Evolutionary conservation across 2,329 filamentous ascomycete species (phyloP).

Genomic region (Torrubiella hemipterigena): DNA sequence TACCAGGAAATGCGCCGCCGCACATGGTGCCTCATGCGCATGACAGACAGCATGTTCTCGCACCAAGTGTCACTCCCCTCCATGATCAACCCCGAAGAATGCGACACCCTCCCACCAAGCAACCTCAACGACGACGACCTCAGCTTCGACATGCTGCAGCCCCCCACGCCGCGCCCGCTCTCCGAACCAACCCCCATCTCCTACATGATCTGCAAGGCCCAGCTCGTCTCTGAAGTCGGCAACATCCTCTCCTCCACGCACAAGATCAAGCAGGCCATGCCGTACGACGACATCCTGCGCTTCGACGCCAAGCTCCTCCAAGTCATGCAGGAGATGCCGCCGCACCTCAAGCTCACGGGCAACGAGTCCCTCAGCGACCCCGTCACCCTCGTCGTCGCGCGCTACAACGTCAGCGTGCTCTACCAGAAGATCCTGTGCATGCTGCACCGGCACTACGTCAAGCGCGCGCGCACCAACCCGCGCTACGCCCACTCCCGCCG

Average conservation of each 20-base stretch:
- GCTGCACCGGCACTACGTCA: conserved; percentile 77
- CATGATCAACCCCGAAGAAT: conserved; percentile 65
- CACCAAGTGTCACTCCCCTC: conserved; percentile 55
- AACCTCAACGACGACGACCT: conserved; percentile 77
- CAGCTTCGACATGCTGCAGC: conserved; percentile 50
- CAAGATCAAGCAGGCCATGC: conserved; percentile 38
- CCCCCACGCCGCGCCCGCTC: conserved; percentile 55
- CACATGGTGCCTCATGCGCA: conserved; percentile 59
- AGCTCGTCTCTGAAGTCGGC: conserved; percentile 56
- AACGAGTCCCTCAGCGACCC: conserved; percentile 70
- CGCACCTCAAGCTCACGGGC: conserved; percentile 64
- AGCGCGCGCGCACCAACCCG: conserved; percentile 63
- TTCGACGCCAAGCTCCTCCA: conserved; percentile 50
- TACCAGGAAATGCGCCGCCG: conserved; percentile 56
- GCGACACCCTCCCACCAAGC: conserved; percentile 61
- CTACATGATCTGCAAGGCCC: conserved; percentile 67
- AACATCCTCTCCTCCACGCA: conserved; percentile 57
- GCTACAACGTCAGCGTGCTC: conserved; percentile 72
- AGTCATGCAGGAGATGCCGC: conserved; percentile 57
- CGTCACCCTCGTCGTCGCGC: conserved; percentile 72
- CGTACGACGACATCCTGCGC: conserved; percentile 54
- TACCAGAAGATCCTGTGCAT: conserved; percentile 85
- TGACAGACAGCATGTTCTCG: conserved; percentile 66
- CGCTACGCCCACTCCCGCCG: conserved; percentile 76
- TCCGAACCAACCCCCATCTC: conserved; percentile 65